phyloP scores from a whole-genome alignment of 1,139 yeast species.

The Barnettozyma hawaiiensis region DNA sequence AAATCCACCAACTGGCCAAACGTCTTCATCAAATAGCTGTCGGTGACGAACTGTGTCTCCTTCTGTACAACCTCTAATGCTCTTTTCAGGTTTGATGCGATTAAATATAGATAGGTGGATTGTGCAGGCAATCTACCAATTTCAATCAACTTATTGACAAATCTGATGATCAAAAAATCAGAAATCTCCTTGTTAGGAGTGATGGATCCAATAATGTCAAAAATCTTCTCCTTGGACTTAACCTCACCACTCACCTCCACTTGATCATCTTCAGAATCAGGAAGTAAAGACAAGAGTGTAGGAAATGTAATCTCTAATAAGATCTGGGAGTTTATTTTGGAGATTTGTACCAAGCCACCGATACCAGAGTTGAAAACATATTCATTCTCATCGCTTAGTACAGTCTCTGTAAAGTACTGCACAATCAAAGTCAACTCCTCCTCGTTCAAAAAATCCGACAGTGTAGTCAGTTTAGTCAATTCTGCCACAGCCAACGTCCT shows the following conservation, averaged over 20 bases:
- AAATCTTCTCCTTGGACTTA: conserved; percentile 32
- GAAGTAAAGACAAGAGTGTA: conserved; percentile 46
- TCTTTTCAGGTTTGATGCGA: conserved; percentile 17
- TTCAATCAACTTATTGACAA: conserved; percentile 38
- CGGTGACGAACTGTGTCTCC: conserved; percentile 17
- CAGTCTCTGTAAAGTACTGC: conserved; percentile 60
- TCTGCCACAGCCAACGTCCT: conserved; percentile 64
- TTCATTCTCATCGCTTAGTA: conserved; percentile 41
- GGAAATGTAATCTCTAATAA: conserved; percentile 61
- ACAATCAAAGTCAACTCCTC: conserved; percentile 60
- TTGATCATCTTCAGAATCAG: conserved; percentile 33
- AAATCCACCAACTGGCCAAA: conserved; percentile 14
- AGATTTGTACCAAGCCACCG: conserved; percentile 46
- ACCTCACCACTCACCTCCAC: conserved; percentile 23
- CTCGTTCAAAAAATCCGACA: conserved; percentile 40
- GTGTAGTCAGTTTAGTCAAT: conserved; percentile 46
- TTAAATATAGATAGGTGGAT: conserved; percentile 13
- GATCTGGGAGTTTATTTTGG: conserved; percentile 34
- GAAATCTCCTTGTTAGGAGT: conserved; percentile 43
- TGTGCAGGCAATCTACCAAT: conserved; percentile 8
- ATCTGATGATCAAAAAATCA: conserved; percentile 46
- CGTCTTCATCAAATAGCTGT: conserved; percentile 15
- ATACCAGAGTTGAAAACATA: conserved; percentile 41
- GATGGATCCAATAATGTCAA: conserved; percentile 34
- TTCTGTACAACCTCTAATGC: conserved; percentile 16